Percentiles rank a stretch among this genome's conserved stretches.
Conservation (phyloP, 352 stramenopile species). For the Phytophthora multivora region DNA sequence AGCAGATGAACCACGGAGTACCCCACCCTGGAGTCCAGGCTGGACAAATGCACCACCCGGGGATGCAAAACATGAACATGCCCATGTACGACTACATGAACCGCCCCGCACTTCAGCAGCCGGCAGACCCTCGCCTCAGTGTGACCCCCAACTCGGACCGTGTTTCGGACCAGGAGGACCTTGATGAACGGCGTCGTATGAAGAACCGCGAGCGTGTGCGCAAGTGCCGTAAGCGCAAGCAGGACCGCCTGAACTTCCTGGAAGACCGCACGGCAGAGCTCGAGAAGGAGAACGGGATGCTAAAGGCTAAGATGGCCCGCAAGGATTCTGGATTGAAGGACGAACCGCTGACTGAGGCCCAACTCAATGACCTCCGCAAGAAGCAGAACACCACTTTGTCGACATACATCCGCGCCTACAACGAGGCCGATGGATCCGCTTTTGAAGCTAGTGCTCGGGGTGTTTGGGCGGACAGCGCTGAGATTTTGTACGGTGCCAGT, state of each 20-base stretch:
- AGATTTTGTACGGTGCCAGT: constrained; percentile 70
- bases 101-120: constrained; percentile 60
- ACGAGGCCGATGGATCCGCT: constrained; percentile 48
- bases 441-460: constrained; percentile 60
- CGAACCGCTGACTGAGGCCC: constrained; percentile 55
- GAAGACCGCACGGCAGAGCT: constrained; percentile 85
- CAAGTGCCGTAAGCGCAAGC: constrained; percentile 90
- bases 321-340: constrained; percentile 42
- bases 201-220: constrained; percentile 89
- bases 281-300: constrained; percentile 80
- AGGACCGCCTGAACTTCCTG: constrained; percentile 87
- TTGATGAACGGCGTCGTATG: constrained; percentile 87
- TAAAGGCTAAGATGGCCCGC: constrained; percentile 80
- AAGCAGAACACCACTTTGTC: constrained; percentile 81
- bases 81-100: constrained; percentile 88
- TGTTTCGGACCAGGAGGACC: constrained; percentile 72
- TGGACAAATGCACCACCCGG: constrained; percentile 45
- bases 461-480: constrained; percentile 70
- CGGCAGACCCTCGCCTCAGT: constrained; percentile 44
- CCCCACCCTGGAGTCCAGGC: constrained; percentile 15
- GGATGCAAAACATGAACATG: constrained; percentile 79
- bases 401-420: constrained; percentile 77
- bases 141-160: constrained; percentile 72
- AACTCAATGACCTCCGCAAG: constrained; percentile 80
- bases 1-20: constrained; percentile 53